A percentile compares a stretch with the other conserved stretches of the same genome.
These are phyloP conservation scores for Aspergillus neoniger DNA, from an alignment of 2,329 filamentous ascomycete species.

Conservation along the genomic window DNA sequence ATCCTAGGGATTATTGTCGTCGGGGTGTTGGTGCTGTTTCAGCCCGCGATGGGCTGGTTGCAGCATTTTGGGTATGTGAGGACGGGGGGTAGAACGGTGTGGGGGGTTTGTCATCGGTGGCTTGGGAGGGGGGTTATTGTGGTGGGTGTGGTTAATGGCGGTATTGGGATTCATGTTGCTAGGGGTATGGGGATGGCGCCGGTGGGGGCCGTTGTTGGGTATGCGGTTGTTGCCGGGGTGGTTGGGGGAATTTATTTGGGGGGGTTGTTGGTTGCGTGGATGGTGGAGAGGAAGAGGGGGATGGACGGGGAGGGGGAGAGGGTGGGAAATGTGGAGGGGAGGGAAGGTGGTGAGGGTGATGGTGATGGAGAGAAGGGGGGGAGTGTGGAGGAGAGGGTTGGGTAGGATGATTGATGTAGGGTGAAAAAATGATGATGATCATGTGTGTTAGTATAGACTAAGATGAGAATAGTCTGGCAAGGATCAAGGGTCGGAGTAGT, in stretches of 20 bases:
- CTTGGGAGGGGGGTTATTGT: conserved; percentile 54
- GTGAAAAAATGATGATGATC: neutral
- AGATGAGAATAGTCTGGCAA: neutral
- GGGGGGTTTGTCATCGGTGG: conserved; percentile 58
- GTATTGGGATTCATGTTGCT: conserved; percentile 54
- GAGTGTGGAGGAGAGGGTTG: too few species aligned
- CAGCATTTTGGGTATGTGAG: conserved; percentile 56
- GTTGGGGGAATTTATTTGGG: conserved; percentile 9
- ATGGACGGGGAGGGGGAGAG: neutral
- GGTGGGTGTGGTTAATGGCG: conserved; percentile 60
- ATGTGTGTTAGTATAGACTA: too few species aligned
- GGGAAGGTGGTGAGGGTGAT: neutral
- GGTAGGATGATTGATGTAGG: neutral
- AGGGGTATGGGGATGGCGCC: conserved; percentile 22
- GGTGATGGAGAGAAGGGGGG: neutral
- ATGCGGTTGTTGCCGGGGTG: conserved; percentile 14
- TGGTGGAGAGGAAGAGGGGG: too few species aligned
- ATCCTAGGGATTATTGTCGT: conserved; percentile 59
- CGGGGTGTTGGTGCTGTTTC: conserved; percentile 56
- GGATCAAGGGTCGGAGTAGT: too few species aligned
- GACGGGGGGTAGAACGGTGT: conserved; percentile 46
- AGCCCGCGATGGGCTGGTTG: conserved; percentile 54
- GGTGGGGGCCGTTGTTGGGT: conserved; percentile 13
- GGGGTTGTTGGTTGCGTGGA: neutral
- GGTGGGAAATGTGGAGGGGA: neutral